Conservation (phyloP, 2,329 filamentous ascomycete genomes). For the Pseudogymnoascus destructans region DNA sequence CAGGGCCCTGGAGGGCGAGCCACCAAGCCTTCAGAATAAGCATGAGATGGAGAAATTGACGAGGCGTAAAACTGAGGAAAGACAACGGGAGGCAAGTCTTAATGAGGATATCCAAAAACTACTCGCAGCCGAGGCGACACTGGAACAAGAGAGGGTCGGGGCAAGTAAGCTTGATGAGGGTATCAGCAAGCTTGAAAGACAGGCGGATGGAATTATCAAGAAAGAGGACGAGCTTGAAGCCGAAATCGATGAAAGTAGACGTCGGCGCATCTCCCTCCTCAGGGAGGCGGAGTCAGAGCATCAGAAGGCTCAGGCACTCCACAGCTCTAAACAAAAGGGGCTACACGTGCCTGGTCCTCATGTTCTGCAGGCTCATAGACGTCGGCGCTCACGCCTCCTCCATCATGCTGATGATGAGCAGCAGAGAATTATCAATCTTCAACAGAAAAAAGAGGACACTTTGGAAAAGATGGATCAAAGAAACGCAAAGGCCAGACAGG, state of each 20-base stretch:
- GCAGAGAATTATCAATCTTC: neutral
- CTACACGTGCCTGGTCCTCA: neutral
- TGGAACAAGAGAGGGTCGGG: neutral
- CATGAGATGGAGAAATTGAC: neutral
- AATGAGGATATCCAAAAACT: constrained; percentile 6
- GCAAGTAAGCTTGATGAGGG: neutral
- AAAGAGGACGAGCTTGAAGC: constrained; percentile 4
- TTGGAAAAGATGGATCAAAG: neutral
- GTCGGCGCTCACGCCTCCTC: neutral
- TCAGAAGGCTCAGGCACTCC: neutral
- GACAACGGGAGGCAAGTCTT: neutral
- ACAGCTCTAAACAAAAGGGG: neutral
- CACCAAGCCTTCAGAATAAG: neutral
- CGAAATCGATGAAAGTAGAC: neutral
- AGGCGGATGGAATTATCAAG: neutral
- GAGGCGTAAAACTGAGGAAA: constrained; percentile 1
- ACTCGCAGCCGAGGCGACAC: neutral
- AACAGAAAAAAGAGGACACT: neutral
- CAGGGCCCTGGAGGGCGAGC: neutral
- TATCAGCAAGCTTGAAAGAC: neutral
- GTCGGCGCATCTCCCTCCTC: neutral
- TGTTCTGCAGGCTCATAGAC: constrained; percentile 2
- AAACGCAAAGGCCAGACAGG: neutral
- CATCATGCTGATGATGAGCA: constrained; percentile 3
- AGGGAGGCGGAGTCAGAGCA: neutral